Base-by-base conservation (phyloP, 148 eudicot species). In the Dianthus caryophyllus region DNA sequence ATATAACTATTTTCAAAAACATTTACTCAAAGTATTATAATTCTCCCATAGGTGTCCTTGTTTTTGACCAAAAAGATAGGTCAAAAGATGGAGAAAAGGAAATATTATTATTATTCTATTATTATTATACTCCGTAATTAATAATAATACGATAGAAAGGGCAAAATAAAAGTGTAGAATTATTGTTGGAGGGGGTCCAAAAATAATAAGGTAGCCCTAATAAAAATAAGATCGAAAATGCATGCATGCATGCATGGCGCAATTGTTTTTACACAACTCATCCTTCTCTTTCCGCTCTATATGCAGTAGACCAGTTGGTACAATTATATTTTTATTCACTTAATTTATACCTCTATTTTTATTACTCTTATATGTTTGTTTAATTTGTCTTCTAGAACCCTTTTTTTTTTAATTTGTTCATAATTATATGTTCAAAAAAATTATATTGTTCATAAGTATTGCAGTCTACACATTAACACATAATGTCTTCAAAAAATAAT, bases 181-280 rank as follows among this genome's bases (percentile, higher is more conserved):
- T 26, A 61, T 70, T 59, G 48, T 31, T 1, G 14, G 47, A n/a
- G 25, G 55, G 67, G 73, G 60, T 39, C 74, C 67, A 52, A 71
- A 51, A 50, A 33, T 33, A 3, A 7, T 46, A 15, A 33, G 48
- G 63, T 53, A 18, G 26, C 9, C 36, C 41, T 52, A 51, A 41
- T 7, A 33, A 33, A 33, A 67, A 71, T 71, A 49, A 63, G 41
- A 13, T 25, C n/a, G n/a, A n/a, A n/a, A n/a, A n/a, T n/a, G n/a
- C n/a, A n/a, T n/a, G n/a, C n/a, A n/a, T 71, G 67, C 68, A 71
- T 71, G 75, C 75, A 71, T 71, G 75, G 75, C 68, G 30, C 68
- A 71, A 71, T 64, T 17, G 29, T 22, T 52, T 63, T 27, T n/a
- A 54, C 43, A 49, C 75, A 71, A 60, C 75, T 38, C 68, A 63